Evolutionary conservation across 345 rosid genomes (phyloP).

Genomic region (Dovyalis caffra): DNA sequence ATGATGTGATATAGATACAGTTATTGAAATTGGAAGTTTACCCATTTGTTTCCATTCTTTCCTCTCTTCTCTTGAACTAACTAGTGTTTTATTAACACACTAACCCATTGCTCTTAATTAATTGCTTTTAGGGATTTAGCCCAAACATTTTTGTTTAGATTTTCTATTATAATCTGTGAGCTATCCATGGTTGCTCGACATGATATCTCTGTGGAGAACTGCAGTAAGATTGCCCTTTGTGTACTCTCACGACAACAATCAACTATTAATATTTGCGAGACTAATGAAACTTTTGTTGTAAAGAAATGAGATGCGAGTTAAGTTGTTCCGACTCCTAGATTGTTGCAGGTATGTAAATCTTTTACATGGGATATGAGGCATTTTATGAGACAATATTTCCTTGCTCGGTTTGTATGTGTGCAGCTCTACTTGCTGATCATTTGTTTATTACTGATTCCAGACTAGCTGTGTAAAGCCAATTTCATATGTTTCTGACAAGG

Average conservation of each 20-base stretch:
- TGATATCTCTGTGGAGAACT: not conserved
- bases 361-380: constrained; percentile 1
- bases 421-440: not conserved
- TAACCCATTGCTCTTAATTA: not conserved
- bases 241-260: not conserved
- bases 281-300: not conserved
- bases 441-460: not conserved
- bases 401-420: not conserved
- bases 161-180: constrained; percentile 13
- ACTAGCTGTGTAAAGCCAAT: not conserved
- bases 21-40: constrained; percentile 21
- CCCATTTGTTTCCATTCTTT: constrained; percentile 2
- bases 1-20: constrained; percentile 25
- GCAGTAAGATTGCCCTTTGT: constrained; percentile 16
- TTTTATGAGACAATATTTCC: not conserved
- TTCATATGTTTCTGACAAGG: not conserved
- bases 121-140: constrained; percentile 3
- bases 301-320: constrained; percentile 2
- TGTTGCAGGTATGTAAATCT: constrained; percentile 4
- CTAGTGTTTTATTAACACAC: not conserved
- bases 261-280: not conserved
- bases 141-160: not conserved
- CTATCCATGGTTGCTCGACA: constrained; percentile 3
- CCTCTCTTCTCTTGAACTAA: not conserved
- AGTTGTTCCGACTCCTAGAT: constrained; percentile 1